Evolutionary conservation across 2,329 filamentous ascomycete genomes (phyloP), one percentile per base, ranked within the genome.

Genomic region (Aspergillus proliferans): DNA sequence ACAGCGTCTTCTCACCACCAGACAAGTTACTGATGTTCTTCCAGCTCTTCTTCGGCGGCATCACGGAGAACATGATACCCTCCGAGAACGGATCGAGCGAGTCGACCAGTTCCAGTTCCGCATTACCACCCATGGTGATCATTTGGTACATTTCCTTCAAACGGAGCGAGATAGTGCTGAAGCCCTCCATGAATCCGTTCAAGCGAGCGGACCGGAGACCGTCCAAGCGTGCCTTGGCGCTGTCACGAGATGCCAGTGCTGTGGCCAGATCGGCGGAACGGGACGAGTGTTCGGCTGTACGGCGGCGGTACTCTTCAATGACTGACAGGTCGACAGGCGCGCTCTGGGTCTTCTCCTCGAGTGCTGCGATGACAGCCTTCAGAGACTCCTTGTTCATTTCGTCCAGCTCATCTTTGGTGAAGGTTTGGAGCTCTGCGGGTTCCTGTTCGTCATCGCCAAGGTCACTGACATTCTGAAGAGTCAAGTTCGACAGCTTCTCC

Each of bases 141-240:
- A 98, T 96, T 68, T 98, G 93, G 73, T 98, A 98, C 93, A 98
- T 98, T 66, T 98, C 93, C 76, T 98, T 98, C 42, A 98, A 78
- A 1, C 92, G 87, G 21, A 96, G 78, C 1, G 92, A 97, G 69
- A 98, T 98, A 54, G 83, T 86, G 62, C 86, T 86, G 75, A 98
- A 97, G 36, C 94, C 93, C 66, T 94, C 89, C 91, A 97, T 97
- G 79, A 98, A 98, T 33, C 93, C 92, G 60, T 96, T 92, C 6
- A 97, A 78, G 26, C 93, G 88, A 45, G 95, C 77, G 12, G 89
- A 87, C 10, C 93, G 87, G 46, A 98, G 83, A 57, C 96, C 90
- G 62, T 97, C 92, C 59, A 91, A 90, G 7, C 90, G 86, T 66
- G 88, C 88, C 79, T 97, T 98, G 57, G 89, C 90, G 1, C 82